Base-by-base conservation (phyloP, 371 early-diverging fungal species). In the Chytridiales sp. region DNA sequence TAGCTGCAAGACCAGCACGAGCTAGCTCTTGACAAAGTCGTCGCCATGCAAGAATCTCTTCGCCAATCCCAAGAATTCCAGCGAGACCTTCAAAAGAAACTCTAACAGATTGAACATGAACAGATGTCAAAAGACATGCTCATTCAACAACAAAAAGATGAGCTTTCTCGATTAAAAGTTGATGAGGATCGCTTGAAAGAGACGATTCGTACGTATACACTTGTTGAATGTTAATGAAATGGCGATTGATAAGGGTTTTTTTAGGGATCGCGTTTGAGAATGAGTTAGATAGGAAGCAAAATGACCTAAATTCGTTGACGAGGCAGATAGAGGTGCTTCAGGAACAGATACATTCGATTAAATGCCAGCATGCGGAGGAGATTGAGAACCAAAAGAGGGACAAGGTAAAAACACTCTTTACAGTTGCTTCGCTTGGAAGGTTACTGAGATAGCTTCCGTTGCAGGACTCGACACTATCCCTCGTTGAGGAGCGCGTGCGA, bases 1-100 rank as follows among this genome's bases (percentile, higher is more conserved):
- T 63, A 71, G 63, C 62, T 74, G 29, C 62, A 72, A 11, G 76
- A 77, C 29, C 69, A 73, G 36, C 76, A 73, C 56, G 66, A 68
- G 26, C 21, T 67, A 11, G 71, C 72, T 0, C 40, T 78, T 0
- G 80, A 78, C 46, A 65, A 67, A 34, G 59, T 75, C 17, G 29
- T 76, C 22, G 34, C 53, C 4, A 59, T 59, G 9, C 73, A 75
- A 47, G 46, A 30, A 8, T 26, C 44, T 15, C 17, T 67, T 2
- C 43, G 40, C 21, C 21, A 44, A 6, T 9, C 47, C 15, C 74
- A 77, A 31, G 64, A 72, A 19, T 30, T 47, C 17, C 27, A 43
- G 46, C 59, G 63, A 1, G 62, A 73, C 11, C 9, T 65, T 22
- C 68, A 74, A 46, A 77, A 73, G 49, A 47, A 73, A 53, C 47